Evolutionary conservation across 164 flowering plant genomes (phyloP).

Genomic region (Paratinospora sagittata): DNA sequence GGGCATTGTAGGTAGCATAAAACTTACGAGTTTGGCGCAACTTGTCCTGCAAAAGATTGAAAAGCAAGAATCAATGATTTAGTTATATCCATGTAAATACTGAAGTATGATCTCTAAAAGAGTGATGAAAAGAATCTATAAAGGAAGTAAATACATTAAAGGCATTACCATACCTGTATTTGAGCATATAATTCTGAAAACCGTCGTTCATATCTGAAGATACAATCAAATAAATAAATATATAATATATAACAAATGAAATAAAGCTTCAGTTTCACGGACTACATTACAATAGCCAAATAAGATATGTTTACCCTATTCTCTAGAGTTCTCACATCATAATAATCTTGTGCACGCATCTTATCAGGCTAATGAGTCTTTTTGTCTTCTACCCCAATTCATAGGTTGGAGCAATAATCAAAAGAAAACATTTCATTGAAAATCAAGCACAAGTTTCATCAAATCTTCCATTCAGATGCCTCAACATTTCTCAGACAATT

Average conservation of each 20-base stretch:
- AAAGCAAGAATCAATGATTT: not conserved
- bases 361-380: too few relatives aligned
- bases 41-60: constrained; percentile 45
- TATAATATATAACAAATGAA: not conserved
- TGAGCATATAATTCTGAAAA: constrained; percentile 65
- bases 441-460: too few relatives aligned
- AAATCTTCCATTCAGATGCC: too few relatives aligned
- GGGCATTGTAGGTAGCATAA: constrained; percentile 88
- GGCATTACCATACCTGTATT: constrained; percentile 51
- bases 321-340: too few relatives aligned
- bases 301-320: too few relatives aligned
- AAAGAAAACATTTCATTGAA: too few relatives aligned
- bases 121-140: not conserved
- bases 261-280: not conserved
- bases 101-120: not conserved
- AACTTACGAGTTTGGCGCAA: constrained; percentile 64
- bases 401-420: too few relatives aligned
- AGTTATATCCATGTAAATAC: not conserved
- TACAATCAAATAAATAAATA: constrained; percentile 2
- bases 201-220: constrained; percentile 67
- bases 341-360: too few relatives aligned
- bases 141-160: constrained; percentile 5
- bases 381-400: too few relatives aligned
- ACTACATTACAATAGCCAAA: not conserved
- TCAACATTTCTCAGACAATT: too few relatives aligned